Evolutionary conservation across 2,329 filamentous ascomycete genomes (phyloP).

Genomic region (Emericellopsis atlantica): DNA sequence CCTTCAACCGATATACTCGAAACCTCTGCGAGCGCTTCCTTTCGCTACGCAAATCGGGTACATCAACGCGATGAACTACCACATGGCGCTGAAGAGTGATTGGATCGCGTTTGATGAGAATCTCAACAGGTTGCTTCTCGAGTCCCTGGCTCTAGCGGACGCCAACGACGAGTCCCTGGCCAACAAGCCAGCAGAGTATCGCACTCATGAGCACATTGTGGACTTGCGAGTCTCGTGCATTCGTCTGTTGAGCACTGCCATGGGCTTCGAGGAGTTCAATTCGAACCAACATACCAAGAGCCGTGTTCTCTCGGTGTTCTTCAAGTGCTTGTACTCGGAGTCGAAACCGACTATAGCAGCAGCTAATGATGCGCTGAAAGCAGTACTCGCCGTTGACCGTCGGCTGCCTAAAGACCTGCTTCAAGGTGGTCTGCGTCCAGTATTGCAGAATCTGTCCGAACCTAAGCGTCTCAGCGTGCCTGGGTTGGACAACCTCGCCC

Average conservation of each 20-base stretch:
- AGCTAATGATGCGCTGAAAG: slow-evolving; percentile 80
- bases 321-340: slow-evolving; percentile 92
- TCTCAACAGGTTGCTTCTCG: slow-evolving; percentile 79
- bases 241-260: slow-evolving; percentile 81
- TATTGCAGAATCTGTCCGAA: slow-evolving; percentile 93
- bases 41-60: slow-evolving; percentile 96
- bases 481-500: slow-evolving; percentile 80
- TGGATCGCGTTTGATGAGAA: slow-evolving; percentile 89
- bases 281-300: slow-evolving; percentile 48
- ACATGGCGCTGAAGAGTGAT: slow-evolving; percentile 76
- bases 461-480: slow-evolving; percentile 80
- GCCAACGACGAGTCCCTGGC: slow-evolving; percentile 87
- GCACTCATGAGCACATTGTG: slow-evolving; percentile 91
- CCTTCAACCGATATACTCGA: slow-evolving; percentile 86
- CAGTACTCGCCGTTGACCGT: slow-evolving; percentile 75
- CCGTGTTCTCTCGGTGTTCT: slow-evolving; percentile 87
- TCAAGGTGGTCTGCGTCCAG: slow-evolving; percentile 84
- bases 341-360: slow-evolving; percentile 87
- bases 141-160: slow-evolving; percentile 87
- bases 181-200: slow-evolving; percentile 84
- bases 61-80: slow-evolving; percentile 95
- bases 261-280: slow-evolving; percentile 84
- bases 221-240: slow-evolving; percentile 88
- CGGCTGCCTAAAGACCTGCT: slow-evolving; percentile 92
- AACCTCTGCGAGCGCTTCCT: slow-evolving; percentile 82